These are phyloP conservation scores for Termitomyces eurrhizus DNA, from an alignment of 768 basidiomycete genomes.

Conservation along the genomic window DNA sequence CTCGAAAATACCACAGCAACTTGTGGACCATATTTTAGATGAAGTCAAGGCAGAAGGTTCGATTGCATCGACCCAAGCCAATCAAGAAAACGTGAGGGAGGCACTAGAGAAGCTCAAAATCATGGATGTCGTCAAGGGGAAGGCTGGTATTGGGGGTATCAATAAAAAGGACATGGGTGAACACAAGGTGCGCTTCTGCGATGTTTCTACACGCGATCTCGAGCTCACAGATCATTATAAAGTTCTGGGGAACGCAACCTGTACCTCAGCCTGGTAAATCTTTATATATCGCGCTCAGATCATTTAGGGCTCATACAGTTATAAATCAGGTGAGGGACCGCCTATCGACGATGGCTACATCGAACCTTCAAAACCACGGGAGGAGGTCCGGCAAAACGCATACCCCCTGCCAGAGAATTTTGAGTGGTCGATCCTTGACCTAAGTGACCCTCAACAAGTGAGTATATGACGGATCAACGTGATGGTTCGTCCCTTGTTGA, in stretches of 20 bases:
- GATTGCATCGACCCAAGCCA: conserved; percentile 38
- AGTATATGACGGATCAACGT: conserved; percentile 5
- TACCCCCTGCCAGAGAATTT: conserved; percentile 90
- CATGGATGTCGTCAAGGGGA: conserved; percentile 82
- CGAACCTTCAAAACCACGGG: conserved; percentile 70
- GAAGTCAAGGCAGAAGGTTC: conserved; percentile 61
- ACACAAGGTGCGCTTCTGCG: conserved; percentile 67
- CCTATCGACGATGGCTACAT: conserved; percentile 82
- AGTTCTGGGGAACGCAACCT: conserved; percentile 99
- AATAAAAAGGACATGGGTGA: conserved; percentile 81
- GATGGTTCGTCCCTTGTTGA: conserved; percentile 5
- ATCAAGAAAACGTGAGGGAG: conserved; percentile 62
- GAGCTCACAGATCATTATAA: conserved; percentile 8
- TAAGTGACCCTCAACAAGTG: conserved; percentile 74
- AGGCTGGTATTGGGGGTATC: conserved; percentile 68
- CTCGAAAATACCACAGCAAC: conserved; percentile 51
- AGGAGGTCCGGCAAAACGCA: conserved; percentile 84
- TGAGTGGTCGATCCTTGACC: conserved; percentile 83
- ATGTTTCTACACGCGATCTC: conserved; percentile 1
- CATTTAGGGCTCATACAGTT: background rate
- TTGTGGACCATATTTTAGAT: conserved; percentile 66
- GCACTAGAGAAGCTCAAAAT: conserved; percentile 77
- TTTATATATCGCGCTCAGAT: background rate
- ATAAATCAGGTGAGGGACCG: conserved; percentile 51
- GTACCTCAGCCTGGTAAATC: conserved; percentile 79